Base-by-base conservation (phyloP, 2,329 filamentous ascomycete genomes). In the Cladophialophora bantiana region DNA sequence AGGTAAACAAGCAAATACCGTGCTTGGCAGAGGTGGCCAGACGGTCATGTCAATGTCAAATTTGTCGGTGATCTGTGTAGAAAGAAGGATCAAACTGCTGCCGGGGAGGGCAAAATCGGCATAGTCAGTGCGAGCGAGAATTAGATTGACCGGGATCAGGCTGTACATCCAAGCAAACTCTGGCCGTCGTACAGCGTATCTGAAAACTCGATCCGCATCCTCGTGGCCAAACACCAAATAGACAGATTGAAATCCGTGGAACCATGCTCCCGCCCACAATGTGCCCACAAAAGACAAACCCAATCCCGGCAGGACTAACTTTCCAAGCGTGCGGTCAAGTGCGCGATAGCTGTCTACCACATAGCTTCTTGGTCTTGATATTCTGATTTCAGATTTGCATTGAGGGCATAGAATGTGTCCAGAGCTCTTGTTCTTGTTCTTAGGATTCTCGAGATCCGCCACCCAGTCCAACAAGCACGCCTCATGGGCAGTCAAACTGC, bases 381-480 rank as follows among this genome's bases (percentile, higher is more conserved):
- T 83, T 60, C 86, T 82, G 73, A 98, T 96, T 71, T 88, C 85
- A 1, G 88, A 86, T 77, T 96, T 95, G 85, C 95, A 99, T 69
- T 96, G 91, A 2, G 94, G 94, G 76, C 95, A 99, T 62, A 87
- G 82, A 70, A 97, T 88, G 68, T 89, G 88, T 31, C 75, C 74
- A 20, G 77, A 83, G 77, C 75, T 85, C 78, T 76, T 77, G 71
- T 81, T 78, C 70, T 81, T 80, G 68, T 85, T 79, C 42, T 81
- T 84, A 1, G 86, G 86, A 26, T 85, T 83, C 79, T 97, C 93
- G 75, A 93, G 87, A 75, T 97, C 93, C n/a, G 92, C 90, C 18
- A 98, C 90, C 94, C 94, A 99, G 74, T 93, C 90, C 45, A 98
- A 84, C 71, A 98, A 85, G 77, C 94, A 97, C 67, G 88, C 86